A percentile compares a stretch with the other conserved stretches of the same genome.
Conservation (phyloP, 106 monocot species). For the Acorus gramineus region DNA sequence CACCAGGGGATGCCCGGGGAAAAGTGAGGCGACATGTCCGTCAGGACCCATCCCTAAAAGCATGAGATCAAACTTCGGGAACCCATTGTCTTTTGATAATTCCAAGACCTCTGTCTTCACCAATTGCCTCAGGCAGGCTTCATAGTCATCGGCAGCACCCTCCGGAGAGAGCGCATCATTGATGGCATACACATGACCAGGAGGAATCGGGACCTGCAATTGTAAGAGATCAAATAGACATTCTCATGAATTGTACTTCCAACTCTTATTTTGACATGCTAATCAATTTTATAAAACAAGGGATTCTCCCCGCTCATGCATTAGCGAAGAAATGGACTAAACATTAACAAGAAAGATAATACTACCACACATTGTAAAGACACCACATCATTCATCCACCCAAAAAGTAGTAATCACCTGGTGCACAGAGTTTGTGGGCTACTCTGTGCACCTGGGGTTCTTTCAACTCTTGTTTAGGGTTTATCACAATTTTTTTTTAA, state of each 20-base stretch:
- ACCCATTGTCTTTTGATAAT: constrained; percentile 6
- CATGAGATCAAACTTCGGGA: constrained; percentile 21
- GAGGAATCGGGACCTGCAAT: constrained; percentile 12
- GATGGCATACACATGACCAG: constrained; percentile 16
- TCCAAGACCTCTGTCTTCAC: constrained; percentile 5
- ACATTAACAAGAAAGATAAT: too few relatives aligned
- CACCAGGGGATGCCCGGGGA: constrained; percentile 12
- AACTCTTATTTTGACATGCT: too few relatives aligned
- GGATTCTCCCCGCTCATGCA: too few relatives aligned
- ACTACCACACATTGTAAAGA: too few relatives aligned
- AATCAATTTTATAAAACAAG: too few relatives aligned
- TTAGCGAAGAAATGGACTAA: too few relatives aligned
- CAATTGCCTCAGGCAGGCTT: constrained; percentile 11
- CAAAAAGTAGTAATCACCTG: too few relatives aligned
- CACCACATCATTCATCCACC: too few relatives aligned
- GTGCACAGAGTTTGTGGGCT: too few relatives aligned
- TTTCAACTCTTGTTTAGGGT: too few relatives aligned
- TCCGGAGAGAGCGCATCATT: constrained; percentile 17
- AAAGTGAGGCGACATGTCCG: constrained; percentile 18
- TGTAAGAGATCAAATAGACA: neutral
- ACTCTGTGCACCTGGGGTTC: too few relatives aligned
- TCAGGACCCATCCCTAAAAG: constrained; percentile 15
- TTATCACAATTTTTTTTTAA: too few relatives aligned
- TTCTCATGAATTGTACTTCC: neutral
- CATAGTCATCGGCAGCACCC: constrained; percentile 20